Percentiles rank a stretch among this genome's conserved stretches.
These are phyloP conservation scores for Paramarasmius palmivorus DNA, from an alignment of 1,284 basidiomycete genomes.

Conservation along the genomic window DNA sequence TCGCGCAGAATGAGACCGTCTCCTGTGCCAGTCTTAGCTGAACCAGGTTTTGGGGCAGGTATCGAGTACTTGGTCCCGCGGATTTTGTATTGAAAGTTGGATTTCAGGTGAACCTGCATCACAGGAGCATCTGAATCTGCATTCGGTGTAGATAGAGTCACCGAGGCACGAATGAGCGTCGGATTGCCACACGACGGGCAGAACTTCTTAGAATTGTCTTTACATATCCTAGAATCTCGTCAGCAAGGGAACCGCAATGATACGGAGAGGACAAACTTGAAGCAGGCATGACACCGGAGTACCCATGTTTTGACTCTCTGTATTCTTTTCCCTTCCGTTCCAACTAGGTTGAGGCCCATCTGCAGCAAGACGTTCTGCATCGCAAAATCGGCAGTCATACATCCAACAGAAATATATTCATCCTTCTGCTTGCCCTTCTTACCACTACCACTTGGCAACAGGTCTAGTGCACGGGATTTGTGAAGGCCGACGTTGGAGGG, in stretches of 20 bases:
- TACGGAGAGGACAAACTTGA: conserved; percentile 73
- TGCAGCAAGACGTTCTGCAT: conserved; percentile 98
- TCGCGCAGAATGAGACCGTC: conserved; percentile 86
- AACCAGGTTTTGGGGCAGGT: conserved; percentile 88
- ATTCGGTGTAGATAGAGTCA: conserved; percentile 75
- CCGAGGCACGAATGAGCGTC: conserved; percentile 88
- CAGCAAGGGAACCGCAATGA: not conserved
- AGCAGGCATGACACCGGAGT: conserved; percentile 96
- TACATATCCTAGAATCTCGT: conserved; percentile 77
- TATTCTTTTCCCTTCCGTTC: conserved; percentile 89
- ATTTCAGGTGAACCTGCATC: conserved; percentile 88
- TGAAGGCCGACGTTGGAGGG: conserved; percentile 85
- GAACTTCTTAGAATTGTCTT: conserved; percentile 93
- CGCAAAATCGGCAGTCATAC: conserved; percentile 98
- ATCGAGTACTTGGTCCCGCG: conserved; percentile 95
- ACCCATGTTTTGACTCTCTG: conserved; percentile 95
- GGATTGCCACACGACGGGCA: conserved; percentile 97
- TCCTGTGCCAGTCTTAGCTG: conserved; percentile 79
- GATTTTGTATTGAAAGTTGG: conserved; percentile 92
- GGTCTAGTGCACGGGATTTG: conserved; percentile 86
- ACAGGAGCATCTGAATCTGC: conserved; percentile 59
- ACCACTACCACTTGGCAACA: conserved; percentile 56
- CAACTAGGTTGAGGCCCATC: conserved; percentile 92
- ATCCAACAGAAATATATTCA: conserved; percentile 66
- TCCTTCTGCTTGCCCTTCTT: conserved; percentile 38